phyloP scores from a whole-genome alignment of 176 grass and related monocot genomes.

The Guadua angustifolia region DNA sequence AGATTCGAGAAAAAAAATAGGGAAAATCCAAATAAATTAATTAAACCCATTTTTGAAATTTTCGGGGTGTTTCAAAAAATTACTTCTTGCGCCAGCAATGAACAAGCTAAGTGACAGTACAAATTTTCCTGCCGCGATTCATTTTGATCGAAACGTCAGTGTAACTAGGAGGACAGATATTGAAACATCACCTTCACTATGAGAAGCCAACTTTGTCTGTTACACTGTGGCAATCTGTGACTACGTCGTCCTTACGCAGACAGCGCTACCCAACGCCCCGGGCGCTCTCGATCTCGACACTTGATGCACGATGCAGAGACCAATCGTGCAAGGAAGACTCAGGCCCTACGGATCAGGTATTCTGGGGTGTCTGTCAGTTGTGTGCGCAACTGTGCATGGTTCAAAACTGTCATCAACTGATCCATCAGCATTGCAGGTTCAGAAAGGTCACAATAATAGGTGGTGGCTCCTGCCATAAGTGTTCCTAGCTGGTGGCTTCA shows the following conservation, averaged over 20 bases:
- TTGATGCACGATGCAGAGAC: background rate
- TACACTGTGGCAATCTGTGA: too few relatives aligned
- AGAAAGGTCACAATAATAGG: slow-evolving; percentile 36
- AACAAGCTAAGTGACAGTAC: background rate
- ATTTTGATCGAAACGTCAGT: background rate
- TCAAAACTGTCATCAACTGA: background rate
- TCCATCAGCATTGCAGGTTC: background rate
- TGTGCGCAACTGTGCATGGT: background rate
- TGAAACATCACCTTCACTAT: background rate
- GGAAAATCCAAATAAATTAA: too few relatives aligned
- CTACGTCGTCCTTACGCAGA: background rate
- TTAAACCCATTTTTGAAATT: too few relatives aligned
- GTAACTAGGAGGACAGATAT: background rate
- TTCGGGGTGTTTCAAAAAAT: too few relatives aligned
- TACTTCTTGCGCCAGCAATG: background rate
- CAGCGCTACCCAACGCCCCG: background rate
- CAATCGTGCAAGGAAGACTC: too few relatives aligned
- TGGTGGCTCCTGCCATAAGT: slow-evolving; percentile 7
- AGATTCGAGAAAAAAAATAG: too few relatives aligned
- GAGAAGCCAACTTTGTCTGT: background rate
- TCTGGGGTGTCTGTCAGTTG: too few relatives aligned
- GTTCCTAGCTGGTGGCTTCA: slow-evolving; percentile 41
- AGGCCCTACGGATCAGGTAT: too few relatives aligned
- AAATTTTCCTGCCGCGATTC: background rate
- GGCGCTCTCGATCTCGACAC: background rate